Evolutionary conservation across 495 filamentous ascomycete genomes (phyloP), one percentile per base, ranked within the genome.

Genomic region (Parathielavia appendiculata): DNA sequence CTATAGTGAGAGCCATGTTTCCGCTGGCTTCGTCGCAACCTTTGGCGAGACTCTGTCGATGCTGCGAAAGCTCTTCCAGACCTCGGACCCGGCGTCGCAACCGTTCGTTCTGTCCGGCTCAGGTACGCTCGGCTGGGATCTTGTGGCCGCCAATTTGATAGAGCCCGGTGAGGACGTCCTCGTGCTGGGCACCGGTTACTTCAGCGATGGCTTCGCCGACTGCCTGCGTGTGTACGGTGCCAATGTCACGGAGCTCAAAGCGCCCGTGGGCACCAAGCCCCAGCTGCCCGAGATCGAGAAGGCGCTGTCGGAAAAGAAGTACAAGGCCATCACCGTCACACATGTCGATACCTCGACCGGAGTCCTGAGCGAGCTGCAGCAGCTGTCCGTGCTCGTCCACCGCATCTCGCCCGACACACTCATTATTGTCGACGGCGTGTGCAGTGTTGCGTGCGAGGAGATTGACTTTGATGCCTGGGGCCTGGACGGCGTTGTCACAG

Each of bases 301-400:
- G 67, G 91, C 90, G 16, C 78, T 98, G 53, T 86, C 86, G 69
- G 81, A 88, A 78, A 96, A 92, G 76, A 79, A 84, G 57, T 97
- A 96, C 77, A 96, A 96, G 81, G 59, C 89, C 51, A 75, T 98
- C 66, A 97, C 93, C 44, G 85, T 97, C 58, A 98, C 93, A 8
- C 93, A 98, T 73, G 92, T 96, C 57, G 93, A 98, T 66, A 98
- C 93, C 22, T 96, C 91, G 7, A 98, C 93, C 40, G 93, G 93
- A 51, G 93, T 98, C 8, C 78, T 98, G 49, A 91, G 85, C 65
- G 93, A 98, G 61, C 80, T 98, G 63, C 86, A 95, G 78, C 79
- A 81, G 44, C 75, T 98, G 40, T 83, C 90, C 16, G 87, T 88
- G 69, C 72, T 95, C 17, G 88, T 96, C 51, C 88, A 87, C 69